These are phyloP conservation scores for Coniochaeta sp. DNA, from an alignment of 2,329 filamentous ascomycete genomes.

Conservation along the genomic window DNA sequence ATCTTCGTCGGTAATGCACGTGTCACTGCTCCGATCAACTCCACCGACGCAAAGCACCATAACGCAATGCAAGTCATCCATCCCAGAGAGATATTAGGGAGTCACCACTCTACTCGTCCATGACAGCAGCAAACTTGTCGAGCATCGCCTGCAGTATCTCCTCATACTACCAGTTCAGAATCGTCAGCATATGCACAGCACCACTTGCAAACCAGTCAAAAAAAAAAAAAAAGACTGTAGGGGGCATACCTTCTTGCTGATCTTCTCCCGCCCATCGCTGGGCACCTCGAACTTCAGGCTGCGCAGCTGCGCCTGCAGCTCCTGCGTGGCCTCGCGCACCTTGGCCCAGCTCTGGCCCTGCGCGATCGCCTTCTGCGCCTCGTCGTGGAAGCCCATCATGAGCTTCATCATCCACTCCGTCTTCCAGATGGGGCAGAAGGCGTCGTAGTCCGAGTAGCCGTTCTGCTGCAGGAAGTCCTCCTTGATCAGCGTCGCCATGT, in stretches of 20 bases:
- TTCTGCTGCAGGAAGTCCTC: conserved; percentile 99
- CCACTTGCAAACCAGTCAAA: neutral
- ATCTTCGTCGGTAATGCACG: neutral
- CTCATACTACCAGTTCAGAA: conserved; percentile 65
- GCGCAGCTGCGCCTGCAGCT: conserved; percentile 77
- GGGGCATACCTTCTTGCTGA: conserved; percentile 73
- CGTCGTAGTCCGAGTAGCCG: conserved; percentile 97
- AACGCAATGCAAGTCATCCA: neutral
- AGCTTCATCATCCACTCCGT: conserved; percentile 99
- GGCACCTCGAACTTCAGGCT: conserved; percentile 97
- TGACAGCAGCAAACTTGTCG: conserved; percentile 94
- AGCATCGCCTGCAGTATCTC: conserved; percentile 83
- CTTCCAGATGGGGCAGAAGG: conserved; percentile 99
- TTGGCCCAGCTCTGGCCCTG: conserved; percentile 90
- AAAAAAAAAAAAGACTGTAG: too few relatives aligned
- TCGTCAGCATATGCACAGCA: conserved; percentile 17
- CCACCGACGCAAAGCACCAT: neutral
- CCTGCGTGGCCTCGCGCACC: conserved; percentile 82
- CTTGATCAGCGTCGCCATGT: conserved; percentile 86
- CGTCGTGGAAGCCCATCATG: conserved; percentile 97
- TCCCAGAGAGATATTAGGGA: neutral
- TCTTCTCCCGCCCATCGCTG: conserved; percentile 69
- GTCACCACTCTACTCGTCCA: conserved; percentile 69
- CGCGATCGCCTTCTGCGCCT: conserved; percentile 88
- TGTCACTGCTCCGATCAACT: neutral